Evolutionary conservation across 257 asterid genomes (phyloP).

Genomic region (Primulina tabacum): DNA sequence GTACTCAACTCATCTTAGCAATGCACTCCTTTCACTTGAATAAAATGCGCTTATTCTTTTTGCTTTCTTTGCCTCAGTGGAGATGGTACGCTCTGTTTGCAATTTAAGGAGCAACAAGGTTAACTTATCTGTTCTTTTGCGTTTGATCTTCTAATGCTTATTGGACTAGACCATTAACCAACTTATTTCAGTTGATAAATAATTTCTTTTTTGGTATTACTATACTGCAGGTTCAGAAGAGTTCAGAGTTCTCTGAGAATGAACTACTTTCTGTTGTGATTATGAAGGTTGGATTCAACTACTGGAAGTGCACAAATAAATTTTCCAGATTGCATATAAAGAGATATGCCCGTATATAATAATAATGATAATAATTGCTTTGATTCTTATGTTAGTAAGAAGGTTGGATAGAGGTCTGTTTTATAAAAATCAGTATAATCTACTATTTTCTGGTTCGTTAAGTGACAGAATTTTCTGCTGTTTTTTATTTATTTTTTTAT

Average conservation of each 20-base stretch:
- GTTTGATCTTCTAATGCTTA: constrained; percentile 12
- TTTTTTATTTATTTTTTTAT: too few species aligned
- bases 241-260: constrained; percentile 95
- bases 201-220: constrained; percentile 11
- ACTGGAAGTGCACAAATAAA: constrained; percentile 3
- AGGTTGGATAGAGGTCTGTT: neutral
- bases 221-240: constrained; percentile 59
- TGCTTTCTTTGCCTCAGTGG: constrained; percentile 51
- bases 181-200: constrained; percentile 11
- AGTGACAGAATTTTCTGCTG: constrained; percentile 1
- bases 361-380: constrained; percentile 7
- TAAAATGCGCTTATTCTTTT: neutral
- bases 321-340: constrained; percentile 18
- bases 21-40: constrained; percentile 9
- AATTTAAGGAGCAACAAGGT: constrained; percentile 92
- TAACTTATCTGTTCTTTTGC: constrained; percentile 24
- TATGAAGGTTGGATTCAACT: constrained; percentile 65
- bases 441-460: constrained; percentile 9
- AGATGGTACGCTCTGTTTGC: constrained; percentile 92
- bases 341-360: neutral
- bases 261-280: constrained; percentile 88
- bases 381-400: constrained; percentile 1
- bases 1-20: neutral
- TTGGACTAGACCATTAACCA: neutral
- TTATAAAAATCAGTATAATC: neutral